These are phyloP conservation scores for Podospora sp. DNA, from an alignment of 495 filamentous ascomycete genomes.

Conservation along the genomic window DNA sequence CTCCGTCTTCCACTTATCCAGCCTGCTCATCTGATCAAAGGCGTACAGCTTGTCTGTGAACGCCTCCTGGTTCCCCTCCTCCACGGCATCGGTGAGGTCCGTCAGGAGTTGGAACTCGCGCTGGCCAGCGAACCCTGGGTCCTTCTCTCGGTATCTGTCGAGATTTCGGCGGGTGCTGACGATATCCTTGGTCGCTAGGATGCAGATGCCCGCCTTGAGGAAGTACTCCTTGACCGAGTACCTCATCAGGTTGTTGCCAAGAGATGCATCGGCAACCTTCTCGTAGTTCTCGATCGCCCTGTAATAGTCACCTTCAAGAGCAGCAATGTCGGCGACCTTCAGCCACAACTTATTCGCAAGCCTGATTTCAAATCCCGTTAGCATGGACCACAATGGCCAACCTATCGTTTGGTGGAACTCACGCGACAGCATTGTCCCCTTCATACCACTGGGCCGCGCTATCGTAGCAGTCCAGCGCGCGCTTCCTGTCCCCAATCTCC, in stretches of 20 bases:
- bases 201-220: constrained; percentile 85
- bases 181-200: constrained; percentile 73
- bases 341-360: constrained; percentile 88
- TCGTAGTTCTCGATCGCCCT: constrained; percentile 81
- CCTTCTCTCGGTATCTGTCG: constrained; percentile 78
- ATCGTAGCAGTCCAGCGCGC: constrained; percentile 77
- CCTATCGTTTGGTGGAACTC: constrained; percentile 36
- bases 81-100: constrained; percentile 71
- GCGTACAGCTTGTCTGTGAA: constrained; percentile 86
- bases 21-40: constrained; percentile 84
- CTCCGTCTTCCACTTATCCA: constrained; percentile 95
- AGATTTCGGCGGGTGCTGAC: constrained; percentile 76
- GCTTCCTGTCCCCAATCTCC: constrained; percentile 74
- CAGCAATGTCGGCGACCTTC: constrained; percentile 85
- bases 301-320: constrained; percentile 77
- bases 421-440: constrained; percentile 83
- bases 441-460: constrained; percentile 85
- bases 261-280: constrained; percentile 68
- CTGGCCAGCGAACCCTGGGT: constrained; percentile 71
- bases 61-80: constrained; percentile 71
- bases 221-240: constrained; percentile 93
- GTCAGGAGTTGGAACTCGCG: constrained; percentile 78
- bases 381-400: background rate
- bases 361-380: constrained; percentile 41
- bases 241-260: constrained; percentile 82